phyloP scores from a whole-genome alignment of 225 moss, liverwort and hornwort species.

The Sphagnum tenellum region DNA sequence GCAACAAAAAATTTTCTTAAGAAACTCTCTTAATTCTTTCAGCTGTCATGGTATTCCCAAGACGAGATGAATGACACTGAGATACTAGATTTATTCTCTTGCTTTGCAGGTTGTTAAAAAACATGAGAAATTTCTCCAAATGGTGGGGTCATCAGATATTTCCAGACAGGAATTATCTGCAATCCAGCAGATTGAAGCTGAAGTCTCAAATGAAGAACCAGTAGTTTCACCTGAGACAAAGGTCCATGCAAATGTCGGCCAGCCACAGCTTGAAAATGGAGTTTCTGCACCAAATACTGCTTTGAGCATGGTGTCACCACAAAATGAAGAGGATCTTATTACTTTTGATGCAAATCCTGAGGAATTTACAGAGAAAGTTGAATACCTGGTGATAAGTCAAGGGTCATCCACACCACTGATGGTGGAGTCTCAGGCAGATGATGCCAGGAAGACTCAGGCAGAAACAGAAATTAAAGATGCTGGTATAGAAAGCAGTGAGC shows the following conservation, averaged over 20 bases:
- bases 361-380: slow-evolving; percentile 5
- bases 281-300: neutral
- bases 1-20: too few species aligned
- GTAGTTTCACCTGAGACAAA: neutral
- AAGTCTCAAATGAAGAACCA: slow-evolving; percentile 14
- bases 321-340: neutral
- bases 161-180: too few species aligned
- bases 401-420: neutral
- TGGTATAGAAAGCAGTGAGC: slow-evolving; percentile 58
- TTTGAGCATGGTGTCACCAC: neutral
- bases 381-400: slow-evolving; percentile 21
- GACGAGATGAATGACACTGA: too few species aligned
- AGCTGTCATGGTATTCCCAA: too few species aligned
- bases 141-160: slow-evolving; percentile 39
- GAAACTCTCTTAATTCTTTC: too few species aligned
- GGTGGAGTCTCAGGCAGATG: slow-evolving; percentile 5
- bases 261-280: slow-evolving; percentile 4
- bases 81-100: neutral
- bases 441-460: slow-evolving; percentile 10
- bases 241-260: too few species aligned
- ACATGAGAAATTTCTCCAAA: slow-evolving; percentile 46
- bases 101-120: slow-evolving; percentile 30
- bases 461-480: slow-evolving; percentile 44
- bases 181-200: slow-evolving; percentile 18
- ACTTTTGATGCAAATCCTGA: slow-evolving; percentile 6